Conservation (phyloP, 176 grass and related monocot genomes). For the Oryza longistaminata region DNA sequence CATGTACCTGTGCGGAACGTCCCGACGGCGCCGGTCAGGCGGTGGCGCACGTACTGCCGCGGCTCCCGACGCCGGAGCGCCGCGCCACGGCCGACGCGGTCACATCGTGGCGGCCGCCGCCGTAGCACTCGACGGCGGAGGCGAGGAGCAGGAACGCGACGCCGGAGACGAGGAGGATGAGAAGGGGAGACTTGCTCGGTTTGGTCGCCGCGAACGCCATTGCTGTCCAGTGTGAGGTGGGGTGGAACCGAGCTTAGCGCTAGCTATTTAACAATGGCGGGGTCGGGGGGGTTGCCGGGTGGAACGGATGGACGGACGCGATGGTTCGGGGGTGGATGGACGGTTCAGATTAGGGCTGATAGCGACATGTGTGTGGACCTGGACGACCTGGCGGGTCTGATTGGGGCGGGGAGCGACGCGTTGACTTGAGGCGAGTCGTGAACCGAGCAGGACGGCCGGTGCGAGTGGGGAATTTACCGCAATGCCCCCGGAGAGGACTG, state of each 20-base stretch:
- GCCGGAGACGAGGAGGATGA: neutral
- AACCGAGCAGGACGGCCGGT: slow-evolving; percentile 32
- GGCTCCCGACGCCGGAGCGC: neutral
- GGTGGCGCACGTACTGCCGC: slow-evolving; percentile 21
- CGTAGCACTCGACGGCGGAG: slow-evolving; percentile 23
- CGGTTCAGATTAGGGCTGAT: neutral
- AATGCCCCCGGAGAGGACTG: neutral
- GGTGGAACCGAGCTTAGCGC: neutral
- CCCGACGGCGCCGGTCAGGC: neutral
- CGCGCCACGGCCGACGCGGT: slow-evolving; percentile 6
- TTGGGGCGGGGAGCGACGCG: slow-evolving; percentile 20
- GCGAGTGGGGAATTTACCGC: neutral
- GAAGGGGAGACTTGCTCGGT: neutral
- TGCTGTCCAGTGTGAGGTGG: neutral
- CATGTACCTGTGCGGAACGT: slow-evolving; percentile 38
- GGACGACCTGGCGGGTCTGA: neutral
- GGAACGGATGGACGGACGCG: neutral
- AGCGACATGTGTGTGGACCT: neutral
- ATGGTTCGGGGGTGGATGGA: slow-evolving; percentile 4
- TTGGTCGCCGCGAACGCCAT: slow-evolving; percentile 18
- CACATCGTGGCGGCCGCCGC: neutral
- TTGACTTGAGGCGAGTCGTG: slow-evolving; percentile 28
- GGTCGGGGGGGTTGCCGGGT: neutral
- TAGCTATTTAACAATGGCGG: slow-evolving; percentile 11
- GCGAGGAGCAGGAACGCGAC: neutral